Evolutionary conservation across 2,329 filamentous ascomycete genomes (phyloP).

Genomic region (Stagonosporopsis rhizophila): DNA sequence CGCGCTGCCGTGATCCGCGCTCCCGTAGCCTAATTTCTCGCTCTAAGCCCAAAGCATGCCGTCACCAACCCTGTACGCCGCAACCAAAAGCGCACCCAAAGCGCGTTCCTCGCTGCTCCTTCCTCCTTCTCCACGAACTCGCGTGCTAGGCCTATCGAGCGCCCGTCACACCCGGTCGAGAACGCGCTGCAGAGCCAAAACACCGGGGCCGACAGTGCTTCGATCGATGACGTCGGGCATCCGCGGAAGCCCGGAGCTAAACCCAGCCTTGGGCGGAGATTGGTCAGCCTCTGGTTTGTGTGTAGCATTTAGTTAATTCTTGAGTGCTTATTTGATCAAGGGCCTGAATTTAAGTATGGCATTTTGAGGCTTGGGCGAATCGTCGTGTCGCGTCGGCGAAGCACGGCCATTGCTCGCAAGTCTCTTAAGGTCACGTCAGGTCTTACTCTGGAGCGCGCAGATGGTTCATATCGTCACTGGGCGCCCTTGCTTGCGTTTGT

Average conservation of each 20-base stretch:
- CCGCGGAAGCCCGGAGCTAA: conserved; percentile 18
- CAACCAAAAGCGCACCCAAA: not conserved
- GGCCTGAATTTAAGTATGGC: not conserved
- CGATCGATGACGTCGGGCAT: conserved; percentile 8
- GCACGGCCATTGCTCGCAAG: conserved; percentile 6
- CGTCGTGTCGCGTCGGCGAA: conserved; percentile 5
- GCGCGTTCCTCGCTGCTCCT: conserved; percentile 1
- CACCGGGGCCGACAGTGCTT: not conserved
- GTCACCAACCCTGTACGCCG: not conserved
- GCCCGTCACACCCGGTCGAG: conserved; percentile 7
- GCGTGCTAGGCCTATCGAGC: not conserved
- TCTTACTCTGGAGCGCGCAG: conserved; percentile 13
- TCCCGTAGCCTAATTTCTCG: not conserved
- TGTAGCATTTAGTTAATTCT: not conserved
- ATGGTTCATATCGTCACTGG: conserved; percentile 8
- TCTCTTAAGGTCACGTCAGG: conserved; percentile 15
- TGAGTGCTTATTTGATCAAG: conserved; percentile 1
- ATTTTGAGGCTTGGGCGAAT: not conserved
- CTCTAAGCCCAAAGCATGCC: conserved; percentile 3
- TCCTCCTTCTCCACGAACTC: not conserved
- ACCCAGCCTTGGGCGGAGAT: not conserved
- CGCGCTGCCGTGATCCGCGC: conserved; percentile 9
- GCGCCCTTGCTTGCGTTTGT: conserved; percentile 12
- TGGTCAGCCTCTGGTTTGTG: not conserved
- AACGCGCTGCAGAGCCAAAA: conserved; percentile 6